Conservation (phyloP, 345 rosid genomes). For the Firmiana major region DNA sequence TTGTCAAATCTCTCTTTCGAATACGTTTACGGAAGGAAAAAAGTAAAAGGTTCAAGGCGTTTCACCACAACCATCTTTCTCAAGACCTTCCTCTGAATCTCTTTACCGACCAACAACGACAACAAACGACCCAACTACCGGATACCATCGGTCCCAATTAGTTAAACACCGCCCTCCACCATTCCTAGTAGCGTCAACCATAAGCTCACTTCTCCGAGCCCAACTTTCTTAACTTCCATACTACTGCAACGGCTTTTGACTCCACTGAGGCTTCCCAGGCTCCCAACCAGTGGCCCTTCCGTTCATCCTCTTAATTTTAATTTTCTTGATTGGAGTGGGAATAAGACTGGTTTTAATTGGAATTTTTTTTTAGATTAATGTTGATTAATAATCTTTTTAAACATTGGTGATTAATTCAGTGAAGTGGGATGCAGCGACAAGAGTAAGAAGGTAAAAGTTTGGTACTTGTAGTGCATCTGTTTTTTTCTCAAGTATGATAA, state of each 20-base stretch:
- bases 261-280: conserved; percentile 40
- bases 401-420: neutral
- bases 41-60: conserved; percentile 45
- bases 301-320: conserved; percentile 50
- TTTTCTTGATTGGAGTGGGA: neutral
- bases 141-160: conserved; percentile 68
- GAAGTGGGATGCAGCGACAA: neutral
- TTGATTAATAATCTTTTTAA: neutral
- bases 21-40: conserved; percentile 7
- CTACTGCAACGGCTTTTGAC: conserved; percentile 37
- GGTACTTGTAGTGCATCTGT: neutral
- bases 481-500: neutral
- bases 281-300: conserved; percentile 71
- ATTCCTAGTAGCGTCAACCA: conserved; percentile 39
- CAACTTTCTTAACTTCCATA: conserved; percentile 80
- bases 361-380: neutral
- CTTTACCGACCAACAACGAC: conserved; percentile 52
- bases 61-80: conserved; percentile 66
- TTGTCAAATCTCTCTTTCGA: conserved; percentile 29
- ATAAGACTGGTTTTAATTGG: neutral
- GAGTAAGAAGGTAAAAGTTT: neutral
- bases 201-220: conserved; percentile 43
- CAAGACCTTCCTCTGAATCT: conserved; percentile 80
- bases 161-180: conserved; percentile 86
- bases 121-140: conserved; percentile 33